Percentiles rank a stretch among this genome's conserved stretches.
These are phyloP conservation scores for Aspergillus tamarii DNA, from an alignment of 2,329 filamentous ascomycete genomes.

Conservation along the genomic window DNA sequence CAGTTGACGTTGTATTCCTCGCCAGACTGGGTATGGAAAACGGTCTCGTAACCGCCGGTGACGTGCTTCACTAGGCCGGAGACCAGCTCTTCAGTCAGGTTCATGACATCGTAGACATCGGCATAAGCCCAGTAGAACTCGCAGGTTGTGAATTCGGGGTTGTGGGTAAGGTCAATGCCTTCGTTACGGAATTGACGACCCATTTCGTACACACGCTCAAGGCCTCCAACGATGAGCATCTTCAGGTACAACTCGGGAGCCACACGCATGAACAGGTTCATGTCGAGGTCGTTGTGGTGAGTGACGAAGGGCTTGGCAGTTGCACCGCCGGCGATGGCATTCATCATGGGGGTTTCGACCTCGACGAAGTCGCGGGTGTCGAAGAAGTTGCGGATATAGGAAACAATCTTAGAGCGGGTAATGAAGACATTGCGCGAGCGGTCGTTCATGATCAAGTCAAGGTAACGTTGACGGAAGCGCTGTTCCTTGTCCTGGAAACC, in stretches of 20 bases:
- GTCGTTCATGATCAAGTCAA: constrained; percentile 97
- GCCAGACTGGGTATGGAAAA: constrained; percentile 82
- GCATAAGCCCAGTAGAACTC: constrained; percentile 97
- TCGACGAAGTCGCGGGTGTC: constrained; percentile 87
- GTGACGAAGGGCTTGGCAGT: constrained; percentile 95
- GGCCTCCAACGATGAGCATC: constrained; percentile 90
- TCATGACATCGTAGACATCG: constrained; percentile 88
- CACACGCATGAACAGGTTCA: constrained; percentile 92
- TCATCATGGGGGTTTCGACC: constrained; percentile 97
- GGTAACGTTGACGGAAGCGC: constrained; percentile 87
- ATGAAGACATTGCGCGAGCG: constrained; percentile 79
- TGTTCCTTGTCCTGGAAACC: constrained; percentile 96
- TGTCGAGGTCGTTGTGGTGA: constrained; percentile 92
- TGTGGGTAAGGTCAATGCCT: constrained; percentile 89
- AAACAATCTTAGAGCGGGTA: constrained; percentile 83
- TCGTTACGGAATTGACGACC: constrained; percentile 96
- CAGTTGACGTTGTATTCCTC: constrained; percentile 93
- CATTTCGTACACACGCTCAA: constrained; percentile 94
- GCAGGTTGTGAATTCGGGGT: constrained; percentile 96
- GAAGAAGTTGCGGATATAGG: constrained; percentile 86
- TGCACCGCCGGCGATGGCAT: constrained; percentile 90
- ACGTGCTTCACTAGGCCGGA: constrained; percentile 86
- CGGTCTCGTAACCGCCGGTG: constrained; percentile 82
- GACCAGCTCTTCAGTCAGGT: constrained; percentile 90
- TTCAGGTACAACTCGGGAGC: constrained; percentile 97